Evolutionary conservation across 2,329 filamentous ascomycete genomes (phyloP).

Genomic region (Coleophoma crateriformis): DNA sequence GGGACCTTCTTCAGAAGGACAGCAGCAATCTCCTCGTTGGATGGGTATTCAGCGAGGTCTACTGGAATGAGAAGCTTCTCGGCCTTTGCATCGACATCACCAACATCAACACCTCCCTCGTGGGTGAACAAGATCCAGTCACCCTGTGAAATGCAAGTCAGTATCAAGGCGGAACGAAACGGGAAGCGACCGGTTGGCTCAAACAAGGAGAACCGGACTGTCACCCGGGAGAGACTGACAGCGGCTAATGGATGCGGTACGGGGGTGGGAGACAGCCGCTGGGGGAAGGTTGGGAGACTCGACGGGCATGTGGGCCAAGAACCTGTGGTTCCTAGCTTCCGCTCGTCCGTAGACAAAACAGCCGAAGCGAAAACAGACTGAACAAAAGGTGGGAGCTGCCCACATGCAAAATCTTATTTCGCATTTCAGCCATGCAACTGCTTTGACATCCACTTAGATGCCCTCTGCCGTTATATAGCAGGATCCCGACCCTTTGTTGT

Average conservation of each 20-base stretch:
- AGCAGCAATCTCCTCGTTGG: slow-evolving; percentile 86
- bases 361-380: not conserved
- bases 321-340: slow-evolving; percentile 19
- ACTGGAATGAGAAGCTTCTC: slow-evolving; percentile 98
- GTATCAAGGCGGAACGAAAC: slow-evolving; percentile 8
- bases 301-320: slow-evolving; percentile 15
- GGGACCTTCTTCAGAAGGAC: slow-evolving; percentile 89
- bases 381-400: slow-evolving; percentile 14
- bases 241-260: slow-evolving; percentile 13
- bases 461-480: not conserved
- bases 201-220: not conserved
- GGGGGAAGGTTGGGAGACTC: slow-evolving; percentile 1
- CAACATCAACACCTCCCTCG: slow-evolving; percentile 98
- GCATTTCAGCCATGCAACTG: slow-evolving; percentile 9
- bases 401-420: slow-evolving; percentile 10
- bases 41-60: slow-evolving; percentile 89
- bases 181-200: not conserved
- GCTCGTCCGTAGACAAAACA: slow-evolving; percentile 19
- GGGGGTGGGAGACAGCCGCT: slow-evolving; percentile 6
- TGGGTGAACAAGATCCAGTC: slow-evolving; percentile 99
- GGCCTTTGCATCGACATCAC: slow-evolving; percentile 97
- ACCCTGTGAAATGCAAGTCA: slow-evolving; percentile 51
- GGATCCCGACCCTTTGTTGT: not conserved
- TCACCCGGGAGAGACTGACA: slow-evolving; percentile 4
- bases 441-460: slow-evolving; percentile 30